Evolutionary conservation across 2,329 filamentous ascomycete genomes (phyloP).

Genomic region (Lasiodiplodia sp.): DNA sequence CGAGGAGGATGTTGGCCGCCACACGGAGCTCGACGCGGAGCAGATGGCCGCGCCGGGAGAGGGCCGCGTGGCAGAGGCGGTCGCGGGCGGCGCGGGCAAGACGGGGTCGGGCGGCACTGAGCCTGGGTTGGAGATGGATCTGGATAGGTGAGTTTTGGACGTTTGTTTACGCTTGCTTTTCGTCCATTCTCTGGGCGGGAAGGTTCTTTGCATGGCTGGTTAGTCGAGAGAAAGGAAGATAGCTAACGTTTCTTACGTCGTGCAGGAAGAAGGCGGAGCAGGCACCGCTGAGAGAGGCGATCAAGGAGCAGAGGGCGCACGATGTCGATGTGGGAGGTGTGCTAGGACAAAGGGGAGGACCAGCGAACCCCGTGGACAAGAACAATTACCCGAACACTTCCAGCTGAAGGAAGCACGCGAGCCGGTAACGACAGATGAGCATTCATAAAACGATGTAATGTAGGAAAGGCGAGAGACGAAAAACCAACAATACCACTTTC

Average conservation of each 20-base stretch:
- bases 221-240: not conserved
- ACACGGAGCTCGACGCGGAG: slow-evolving; percentile 54
- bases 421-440: not conserved
- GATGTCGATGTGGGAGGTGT: slow-evolving; percentile 51
- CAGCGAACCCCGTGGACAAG: slow-evolving; percentile 44
- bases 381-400: slow-evolving; percentile 27
- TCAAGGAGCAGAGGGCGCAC: slow-evolving; percentile 49
- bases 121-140: slow-evolving; percentile 52
- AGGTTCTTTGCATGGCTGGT: not conserved
- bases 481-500: not conserved
- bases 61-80: slow-evolving; percentile 52
- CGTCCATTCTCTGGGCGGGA: not conserved
- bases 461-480: not conserved
- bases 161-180: not conserved
- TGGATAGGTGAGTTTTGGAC: slow-evolving; percentile 48
- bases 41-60: slow-evolving; percentile 59
- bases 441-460: not conserved
- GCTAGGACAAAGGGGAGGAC: slow-evolving; percentile 55
- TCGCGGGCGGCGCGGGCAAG: slow-evolving; percentile 43
- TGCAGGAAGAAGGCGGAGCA: slow-evolving; percentile 59
- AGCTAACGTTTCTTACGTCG: slow-evolving; percentile 18
- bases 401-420: not conserved
- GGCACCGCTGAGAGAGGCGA: slow-evolving; percentile 48
- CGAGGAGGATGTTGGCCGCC: slow-evolving; percentile 51
- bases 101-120: slow-evolving; percentile 47